These are phyloP conservation scores for Xylaria arbuscula DNA, from an alignment of 2,329 filamentous ascomycete genomes.

Conservation along the genomic window DNA sequence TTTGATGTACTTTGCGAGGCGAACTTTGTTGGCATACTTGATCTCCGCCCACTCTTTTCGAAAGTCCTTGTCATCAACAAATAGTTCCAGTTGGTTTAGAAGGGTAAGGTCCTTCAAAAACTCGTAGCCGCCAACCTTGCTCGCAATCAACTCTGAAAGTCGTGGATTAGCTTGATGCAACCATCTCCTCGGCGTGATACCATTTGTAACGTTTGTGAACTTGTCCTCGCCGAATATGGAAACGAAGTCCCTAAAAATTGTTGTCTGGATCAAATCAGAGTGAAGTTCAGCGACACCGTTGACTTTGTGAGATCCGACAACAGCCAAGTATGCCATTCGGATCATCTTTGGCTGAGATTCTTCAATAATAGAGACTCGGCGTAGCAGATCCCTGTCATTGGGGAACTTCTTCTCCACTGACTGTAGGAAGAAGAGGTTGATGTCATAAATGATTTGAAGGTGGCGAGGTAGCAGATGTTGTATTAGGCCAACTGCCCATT, in stretches of 20 bases:
- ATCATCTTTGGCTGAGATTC: conserved; percentile 98
- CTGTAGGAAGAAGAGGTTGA: conserved; percentile 95
- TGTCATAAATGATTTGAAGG: conserved; percentile 97
- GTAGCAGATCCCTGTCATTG: conserved; percentile 85
- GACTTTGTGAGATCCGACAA: conserved; percentile 98
- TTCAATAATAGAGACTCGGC: conserved; percentile 95
- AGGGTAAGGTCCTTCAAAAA: conserved; percentile 92
- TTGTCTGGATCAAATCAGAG: conserved; percentile 97
- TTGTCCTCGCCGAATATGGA: conserved; percentile 94
- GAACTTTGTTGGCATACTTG: conserved; percentile 95
- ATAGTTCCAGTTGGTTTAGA: conserved; percentile 87
- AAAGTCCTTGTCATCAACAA: conserved; percentile 86
- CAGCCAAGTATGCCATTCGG: conserved; percentile 93
- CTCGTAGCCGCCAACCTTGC: conserved; percentile 82
- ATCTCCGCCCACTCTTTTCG: conserved; percentile 95
- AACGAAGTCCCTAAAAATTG: conserved; percentile 99
- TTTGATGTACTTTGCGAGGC: conserved; percentile 92
- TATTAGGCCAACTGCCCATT: conserved; percentile 94
- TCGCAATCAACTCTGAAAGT: conserved; percentile 90
- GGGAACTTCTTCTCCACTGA: conserved; percentile 90
- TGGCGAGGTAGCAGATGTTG: conserved; percentile 94
- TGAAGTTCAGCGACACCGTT: conserved; percentile 98
- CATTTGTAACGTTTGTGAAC: conserved; percentile 98
- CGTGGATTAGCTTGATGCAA: conserved; percentile 96
- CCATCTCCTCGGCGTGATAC: conserved; percentile 95